Base-by-base conservation (phyloP, 1,139 yeast genomes). In the Debaryomyces coudertii region DNA sequence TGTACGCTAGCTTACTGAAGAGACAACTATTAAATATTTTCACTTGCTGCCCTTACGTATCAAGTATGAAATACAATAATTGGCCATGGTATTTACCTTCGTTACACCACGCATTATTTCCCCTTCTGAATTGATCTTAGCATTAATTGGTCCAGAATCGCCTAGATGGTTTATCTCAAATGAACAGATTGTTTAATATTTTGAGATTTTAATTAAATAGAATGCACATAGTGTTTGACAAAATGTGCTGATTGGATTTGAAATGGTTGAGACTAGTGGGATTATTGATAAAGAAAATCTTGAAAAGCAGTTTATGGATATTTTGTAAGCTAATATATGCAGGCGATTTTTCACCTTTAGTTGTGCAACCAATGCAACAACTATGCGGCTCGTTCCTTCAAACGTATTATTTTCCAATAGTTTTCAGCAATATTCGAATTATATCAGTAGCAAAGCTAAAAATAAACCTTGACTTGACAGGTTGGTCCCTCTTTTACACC, bases 111-210 rank as follows among this genome's bases (percentile, higher is more conserved):
- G 41, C 41, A 5, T 16, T 37, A 16, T 37, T 37, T 24, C 41
- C 41, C 18, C 25, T 3, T 53, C 24, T 51, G 74, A 34, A 51
- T 80, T 39, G 80, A 80, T 36, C 49, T 69, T 40, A 79, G 84
- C 39, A 62, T 68, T 44, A 61, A 56, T 36, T 14, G 28, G 71
- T 18, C 82, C 81, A 1, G 82, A 77, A 57, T 69, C 79, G 30
- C 82, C 82, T 31, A 63, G 81, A 55, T 77, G 53, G 50, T 63
- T 73, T 53, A 62, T 75, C 29, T 57, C 66, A 30, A 63, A 62
- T 47, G 76, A 75, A 11, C 65, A 61, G 40, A 53, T 58, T 16
- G 74, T 66, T 1, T 57, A 72, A 47, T 72, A 80, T 2, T 63
- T 77, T 30, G 53, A 60, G 24, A 68, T 79, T 43, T 68, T 83